These are phyloP conservation scores for Suillus lakei DNA, from an alignment of 768 basidiomycete species.

Conservation along the genomic window DNA sequence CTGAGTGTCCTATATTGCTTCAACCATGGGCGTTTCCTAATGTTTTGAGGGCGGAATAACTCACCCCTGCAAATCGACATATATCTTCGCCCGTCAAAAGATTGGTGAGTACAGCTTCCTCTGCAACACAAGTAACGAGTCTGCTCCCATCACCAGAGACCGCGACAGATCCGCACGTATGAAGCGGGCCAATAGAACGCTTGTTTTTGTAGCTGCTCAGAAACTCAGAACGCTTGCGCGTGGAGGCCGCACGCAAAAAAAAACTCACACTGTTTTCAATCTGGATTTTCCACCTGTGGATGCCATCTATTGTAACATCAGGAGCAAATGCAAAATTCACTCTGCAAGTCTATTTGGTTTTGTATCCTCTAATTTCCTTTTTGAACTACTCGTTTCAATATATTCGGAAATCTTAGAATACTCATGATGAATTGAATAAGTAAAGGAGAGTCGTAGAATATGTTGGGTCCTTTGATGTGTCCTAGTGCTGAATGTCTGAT, in stretches of 20 bases:
- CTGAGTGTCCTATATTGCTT: conserved; percentile 71
- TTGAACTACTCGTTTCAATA: background rate
- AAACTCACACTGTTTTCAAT: conserved; percentile 8
- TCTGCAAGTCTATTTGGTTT: conserved; percentile 1
- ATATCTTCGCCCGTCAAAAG: conserved; percentile 74
- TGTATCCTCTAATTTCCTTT: conserved; percentile 9
- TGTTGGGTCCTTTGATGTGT: background rate
- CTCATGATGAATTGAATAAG: background rate
- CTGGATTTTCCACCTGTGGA: conserved; percentile 5
- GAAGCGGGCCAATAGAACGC: conserved; percentile 75
- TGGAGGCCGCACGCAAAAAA: background rate
- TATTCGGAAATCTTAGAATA: background rate
- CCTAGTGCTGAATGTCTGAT: background rate
- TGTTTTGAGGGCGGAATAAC: conserved; percentile 35
- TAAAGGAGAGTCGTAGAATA: conserved; percentile 1
- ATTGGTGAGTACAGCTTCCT: conserved; percentile 84
- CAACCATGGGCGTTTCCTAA: conserved; percentile 8
- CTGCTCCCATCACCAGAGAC: conserved; percentile 77
- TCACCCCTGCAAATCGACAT: conserved; percentile 82
- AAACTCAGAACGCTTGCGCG: background rate
- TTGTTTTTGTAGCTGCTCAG: conserved; percentile 72
- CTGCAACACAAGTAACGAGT: conserved; percentile 86
- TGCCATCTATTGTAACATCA: conserved; percentile 1
- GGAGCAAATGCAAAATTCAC: conserved; percentile 3
- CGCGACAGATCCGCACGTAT: conserved; percentile 88